A percentile compares a stretch with the other conserved stretches of the same genome.
These are phyloP conservation scores for Sporothrix variecibatus DNA, from an alignment of 2,329 filamentous ascomycete species.

Conservation along the genomic window DNA sequence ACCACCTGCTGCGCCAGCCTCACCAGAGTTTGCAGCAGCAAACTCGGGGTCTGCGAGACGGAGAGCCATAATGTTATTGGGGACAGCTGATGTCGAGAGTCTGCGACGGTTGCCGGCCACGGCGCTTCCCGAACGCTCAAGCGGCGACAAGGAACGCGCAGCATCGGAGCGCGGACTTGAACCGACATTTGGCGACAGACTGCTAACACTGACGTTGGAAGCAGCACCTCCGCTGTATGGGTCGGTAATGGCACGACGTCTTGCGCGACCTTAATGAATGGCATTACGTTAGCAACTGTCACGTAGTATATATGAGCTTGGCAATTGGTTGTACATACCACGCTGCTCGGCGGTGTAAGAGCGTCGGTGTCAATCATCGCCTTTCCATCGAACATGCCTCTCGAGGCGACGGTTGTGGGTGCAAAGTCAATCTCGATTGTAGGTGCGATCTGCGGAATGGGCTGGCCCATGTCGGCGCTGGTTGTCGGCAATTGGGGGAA, in stretches of 20 bases:
- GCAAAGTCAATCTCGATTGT: constrained; percentile 94
- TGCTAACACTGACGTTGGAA: constrained; percentile 41
- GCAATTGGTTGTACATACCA: constrained; percentile 46
- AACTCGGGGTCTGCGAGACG: constrained; percentile 87
- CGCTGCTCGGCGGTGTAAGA: constrained; percentile 70
- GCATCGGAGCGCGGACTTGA: constrained; percentile 51
- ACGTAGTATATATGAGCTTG: background rate
- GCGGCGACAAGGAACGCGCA: constrained; percentile 60
- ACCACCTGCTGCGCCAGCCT: constrained; percentile 54
- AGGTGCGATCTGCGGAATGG: constrained; percentile 75
- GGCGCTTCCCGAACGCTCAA: constrained; percentile 54
- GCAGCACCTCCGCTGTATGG: constrained; percentile 56
- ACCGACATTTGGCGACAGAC: constrained; percentile 53
- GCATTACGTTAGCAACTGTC: constrained; percentile 13
- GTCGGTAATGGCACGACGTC: constrained; percentile 60
- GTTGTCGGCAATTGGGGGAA: constrained; percentile 55
- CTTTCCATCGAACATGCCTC: constrained; percentile 66
- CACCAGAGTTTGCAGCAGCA: constrained; percentile 66
- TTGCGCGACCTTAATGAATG: constrained; percentile 49
- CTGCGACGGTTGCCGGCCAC: constrained; percentile 53
- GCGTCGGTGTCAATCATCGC: constrained; percentile 72
- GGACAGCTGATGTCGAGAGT: constrained; percentile 65
- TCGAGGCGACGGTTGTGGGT: constrained; percentile 64
- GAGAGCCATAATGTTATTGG: constrained; percentile 73
- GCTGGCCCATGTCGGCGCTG: constrained; percentile 65